These are phyloP conservation scores for Sporothrix protearum DNA, from an alignment of 2,329 filamentous ascomycete genomes.

Conservation along the genomic window DNA sequence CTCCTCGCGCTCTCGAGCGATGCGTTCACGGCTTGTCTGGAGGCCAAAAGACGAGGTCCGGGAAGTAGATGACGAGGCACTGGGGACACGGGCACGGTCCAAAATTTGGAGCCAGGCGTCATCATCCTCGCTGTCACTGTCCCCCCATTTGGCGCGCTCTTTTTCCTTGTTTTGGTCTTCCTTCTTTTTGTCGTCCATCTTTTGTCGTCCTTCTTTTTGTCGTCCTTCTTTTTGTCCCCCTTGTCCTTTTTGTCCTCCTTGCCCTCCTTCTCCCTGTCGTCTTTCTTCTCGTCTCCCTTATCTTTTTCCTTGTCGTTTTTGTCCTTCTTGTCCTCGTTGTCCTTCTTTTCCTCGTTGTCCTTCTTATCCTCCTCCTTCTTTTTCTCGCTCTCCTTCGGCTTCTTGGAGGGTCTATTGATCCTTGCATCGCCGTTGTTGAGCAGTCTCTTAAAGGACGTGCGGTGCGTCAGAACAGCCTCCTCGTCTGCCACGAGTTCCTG, in stretches of 20 bases:
- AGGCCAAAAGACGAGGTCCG: too few species aligned
- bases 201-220: not conserved
- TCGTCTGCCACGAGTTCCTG: not conserved
- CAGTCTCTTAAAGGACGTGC: not conserved
- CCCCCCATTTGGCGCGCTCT: too few species aligned
- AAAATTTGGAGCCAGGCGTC: too few species aligned
- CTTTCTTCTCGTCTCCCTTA: not conserved
- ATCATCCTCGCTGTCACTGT: too few species aligned
- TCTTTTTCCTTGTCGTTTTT: too few species aligned
- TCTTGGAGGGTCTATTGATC: not conserved
- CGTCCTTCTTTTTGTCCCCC: not conserved
- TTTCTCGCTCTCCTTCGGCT: not conserved
- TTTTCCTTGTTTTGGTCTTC: not conserved
- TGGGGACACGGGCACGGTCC: too few species aligned
- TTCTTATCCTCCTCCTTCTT: not conserved
- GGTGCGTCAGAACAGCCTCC: too few species aligned
- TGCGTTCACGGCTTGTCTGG: too few species aligned
- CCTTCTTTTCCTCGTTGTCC: not conserved
- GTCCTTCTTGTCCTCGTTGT: not conserved
- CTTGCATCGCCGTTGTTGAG: not conserved
- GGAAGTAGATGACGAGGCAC: too few species aligned
- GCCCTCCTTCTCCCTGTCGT: not conserved
- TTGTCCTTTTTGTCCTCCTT: not conserved
- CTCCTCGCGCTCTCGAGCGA: too few species aligned
- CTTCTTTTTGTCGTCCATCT: too few species aligned